phyloP scores from a whole-genome alignment of 1,139 yeast genomes.

The Candida sojae region DNA sequence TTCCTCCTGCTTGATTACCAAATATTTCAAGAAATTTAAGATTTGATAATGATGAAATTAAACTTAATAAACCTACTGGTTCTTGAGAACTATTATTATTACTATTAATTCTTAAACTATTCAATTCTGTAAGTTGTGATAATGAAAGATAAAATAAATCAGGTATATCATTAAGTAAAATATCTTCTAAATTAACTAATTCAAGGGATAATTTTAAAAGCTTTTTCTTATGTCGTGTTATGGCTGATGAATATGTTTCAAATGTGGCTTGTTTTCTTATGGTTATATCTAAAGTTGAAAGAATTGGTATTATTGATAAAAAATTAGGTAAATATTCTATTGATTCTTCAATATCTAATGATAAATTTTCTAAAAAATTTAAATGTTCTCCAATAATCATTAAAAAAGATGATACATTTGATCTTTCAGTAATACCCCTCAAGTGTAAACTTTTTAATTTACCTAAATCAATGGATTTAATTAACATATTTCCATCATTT shows the following conservation, averaged over 20 bases:
- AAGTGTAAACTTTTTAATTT: slow-evolving; percentile 25
- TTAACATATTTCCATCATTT: slow-evolving; percentile 24
- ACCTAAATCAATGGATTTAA: slow-evolving; percentile 21
- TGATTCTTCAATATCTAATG: slow-evolving; percentile 49
- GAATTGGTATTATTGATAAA: slow-evolving; percentile 22
- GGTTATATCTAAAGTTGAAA: slow-evolving; percentile 42
- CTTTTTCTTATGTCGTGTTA: slow-evolving; percentile 13
- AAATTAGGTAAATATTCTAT: slow-evolving; percentile 46
- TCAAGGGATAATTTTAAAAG: slow-evolving; percentile 41
- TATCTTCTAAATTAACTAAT: slow-evolving; percentile 31
- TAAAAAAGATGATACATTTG: slow-evolving; percentile 27
- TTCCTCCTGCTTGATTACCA: slow-evolving; percentile 55
- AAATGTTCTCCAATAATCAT: slow-evolving; percentile 25
- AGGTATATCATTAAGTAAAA: slow-evolving; percentile 21
- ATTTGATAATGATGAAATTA: slow-evolving; percentile 27
- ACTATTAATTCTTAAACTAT: slow-evolving; percentile 43
- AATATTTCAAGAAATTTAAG: slow-evolving; percentile 46
- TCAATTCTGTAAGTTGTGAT: slow-evolving; percentile 21
- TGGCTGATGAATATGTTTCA: slow-evolving; percentile 29
- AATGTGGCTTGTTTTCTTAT: slow-evolving; percentile 39
- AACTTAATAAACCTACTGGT: slow-evolving; percentile 19
- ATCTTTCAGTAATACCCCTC: slow-evolving; percentile 28
- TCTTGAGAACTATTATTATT: slow-evolving; percentile 22
- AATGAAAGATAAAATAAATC: slow-evolving; percentile 16
- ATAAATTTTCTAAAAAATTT: slow-evolving; percentile 26